A percentile compares a stretch with the other conserved stretches of the same genome.
Conservation (phyloP, 2,329 filamentous ascomycete species). For the Paecilomyces dactylethromorphus region DNA sequence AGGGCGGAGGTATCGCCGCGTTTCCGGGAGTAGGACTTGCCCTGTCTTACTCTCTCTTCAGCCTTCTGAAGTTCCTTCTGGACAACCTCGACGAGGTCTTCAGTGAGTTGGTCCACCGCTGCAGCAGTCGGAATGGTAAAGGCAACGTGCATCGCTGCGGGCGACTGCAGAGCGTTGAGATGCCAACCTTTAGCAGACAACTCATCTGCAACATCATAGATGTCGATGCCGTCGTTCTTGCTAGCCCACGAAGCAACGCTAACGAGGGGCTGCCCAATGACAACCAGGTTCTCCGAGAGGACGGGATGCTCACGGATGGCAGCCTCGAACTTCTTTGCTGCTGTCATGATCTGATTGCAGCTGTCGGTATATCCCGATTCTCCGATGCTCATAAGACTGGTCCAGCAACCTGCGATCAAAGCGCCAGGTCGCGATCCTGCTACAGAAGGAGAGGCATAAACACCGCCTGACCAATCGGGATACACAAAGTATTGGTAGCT, state of each 20-base stretch:
- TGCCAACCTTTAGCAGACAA: conserved; percentile 88
- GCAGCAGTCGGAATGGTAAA: conserved; percentile 82
- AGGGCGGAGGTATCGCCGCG: conserved; percentile 72
- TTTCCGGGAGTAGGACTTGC: conserved; percentile 47
- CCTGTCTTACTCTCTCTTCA: conserved; percentile 57
- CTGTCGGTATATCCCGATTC: conserved; percentile 82
- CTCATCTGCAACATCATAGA: conserved; percentile 89
- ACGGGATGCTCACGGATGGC: conserved; percentile 64
- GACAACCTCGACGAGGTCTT: conserved; percentile 57
- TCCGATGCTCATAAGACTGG: conserved; percentile 80
- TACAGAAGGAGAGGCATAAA: conserved; percentile 89
- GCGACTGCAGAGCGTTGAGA: conserved; percentile 85
- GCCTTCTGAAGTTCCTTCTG: conserved; percentile 73
- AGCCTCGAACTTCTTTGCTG: conserved; percentile 73
- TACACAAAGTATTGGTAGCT: conserved; percentile 95
- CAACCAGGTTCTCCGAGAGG: conserved; percentile 65
- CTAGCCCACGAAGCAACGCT: conserved; percentile 84
- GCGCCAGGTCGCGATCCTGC: conserved; percentile 89
- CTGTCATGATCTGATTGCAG: conserved; percentile 80
- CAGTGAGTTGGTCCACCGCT: conserved; percentile 71
- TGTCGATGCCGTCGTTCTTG: conserved; percentile 64
- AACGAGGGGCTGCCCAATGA: conserved; percentile 81
- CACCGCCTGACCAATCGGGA: conserved; percentile 89
- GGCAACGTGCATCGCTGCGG: conserved; percentile 87
- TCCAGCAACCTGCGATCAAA: conserved; percentile 93